Conservation (phyloP, 2,329 filamentous ascomycete species). For the Cladosporium sp. region DNA sequence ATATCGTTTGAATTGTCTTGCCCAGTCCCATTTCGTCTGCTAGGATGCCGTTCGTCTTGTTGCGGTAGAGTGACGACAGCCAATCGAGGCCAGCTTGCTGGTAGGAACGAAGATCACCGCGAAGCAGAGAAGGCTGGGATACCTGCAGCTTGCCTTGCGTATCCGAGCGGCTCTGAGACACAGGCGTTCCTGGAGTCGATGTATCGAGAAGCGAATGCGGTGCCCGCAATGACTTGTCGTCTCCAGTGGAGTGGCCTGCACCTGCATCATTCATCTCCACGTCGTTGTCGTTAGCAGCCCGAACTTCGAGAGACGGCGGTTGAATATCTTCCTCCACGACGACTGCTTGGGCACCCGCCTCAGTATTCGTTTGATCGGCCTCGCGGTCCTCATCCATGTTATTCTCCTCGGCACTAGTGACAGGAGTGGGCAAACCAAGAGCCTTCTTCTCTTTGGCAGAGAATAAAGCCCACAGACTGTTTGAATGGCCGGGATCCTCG, state of each 20-base stretch:
- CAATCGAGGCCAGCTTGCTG: constrained; percentile 97
- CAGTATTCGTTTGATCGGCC: not conserved
- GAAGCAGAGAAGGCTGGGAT: constrained; percentile 64
- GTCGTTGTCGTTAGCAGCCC: not conserved
- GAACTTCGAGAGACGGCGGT: not conserved
- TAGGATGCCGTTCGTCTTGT: constrained; percentile 90
- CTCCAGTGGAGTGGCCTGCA: constrained; percentile 23
- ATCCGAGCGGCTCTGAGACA: constrained; percentile 11
- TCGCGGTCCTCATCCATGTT: constrained; percentile 9
- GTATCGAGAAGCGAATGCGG: not conserved
- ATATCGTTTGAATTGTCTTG: constrained; percentile 97
- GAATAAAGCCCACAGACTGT: constrained; percentile 18
- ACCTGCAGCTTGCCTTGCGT: constrained; percentile 20
- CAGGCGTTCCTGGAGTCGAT: constrained; percentile 7
- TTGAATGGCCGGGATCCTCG: constrained; percentile 30
- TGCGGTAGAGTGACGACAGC: constrained; percentile 87
- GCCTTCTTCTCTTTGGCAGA: constrained; percentile 12
- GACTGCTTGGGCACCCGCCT: not conserved
- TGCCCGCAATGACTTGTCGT: constrained; percentile 12
- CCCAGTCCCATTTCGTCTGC: constrained; percentile 98
- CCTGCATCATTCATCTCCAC: not conserved
- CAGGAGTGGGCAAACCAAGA: constrained; percentile 25
- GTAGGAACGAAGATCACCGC: constrained; percentile 88
- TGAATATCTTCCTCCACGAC: not conserved
- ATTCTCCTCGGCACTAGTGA: constrained; percentile 27